Evolutionary conservation across 2,329 filamentous ascomycete genomes (phyloP).

Genomic region (Erysiphe pulchra): DNA sequence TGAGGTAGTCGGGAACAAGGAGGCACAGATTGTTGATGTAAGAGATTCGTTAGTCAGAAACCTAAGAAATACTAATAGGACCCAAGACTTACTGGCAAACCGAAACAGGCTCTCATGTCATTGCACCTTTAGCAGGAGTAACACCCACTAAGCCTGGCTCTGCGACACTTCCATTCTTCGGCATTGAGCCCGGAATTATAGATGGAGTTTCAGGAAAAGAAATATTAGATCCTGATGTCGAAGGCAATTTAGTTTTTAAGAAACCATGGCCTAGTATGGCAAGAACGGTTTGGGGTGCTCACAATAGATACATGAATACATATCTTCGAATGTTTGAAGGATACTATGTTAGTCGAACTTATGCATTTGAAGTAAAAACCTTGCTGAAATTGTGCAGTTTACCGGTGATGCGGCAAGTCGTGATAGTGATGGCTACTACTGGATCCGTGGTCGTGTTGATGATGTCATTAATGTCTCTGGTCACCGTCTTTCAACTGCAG

Average conservation of each 20-base stretch:
- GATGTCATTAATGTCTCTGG: conserved; percentile 97
- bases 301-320: conserved; percentile 97
- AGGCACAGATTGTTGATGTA: conserved; percentile 84
- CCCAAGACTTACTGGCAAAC: conserved; percentile 96
- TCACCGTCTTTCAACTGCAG: conserved; percentile 84
- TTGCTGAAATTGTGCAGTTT: conserved; percentile 26
- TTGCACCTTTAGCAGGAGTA: conserved; percentile 74
- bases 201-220: conserved; percentile 89
- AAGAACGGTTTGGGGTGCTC: conserved; percentile 87
- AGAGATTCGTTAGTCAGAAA: conserved; percentile 17
- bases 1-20: conserved; percentile 77
- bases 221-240: conserved; percentile 64
- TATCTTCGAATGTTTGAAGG: conserved; percentile 96
- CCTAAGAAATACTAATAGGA: conserved; percentile 4
- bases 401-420: conserved; percentile 84
- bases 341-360: conserved; percentile 54
- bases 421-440: conserved; percentile 97
- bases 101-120: conserved; percentile 90
- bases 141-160: conserved; percentile 93
- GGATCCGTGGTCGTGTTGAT: conserved; percentile 95
- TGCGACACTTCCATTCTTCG: conserved; percentile 91
- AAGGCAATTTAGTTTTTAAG: conserved; percentile 81
- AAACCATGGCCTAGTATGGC: conserved; percentile 98
- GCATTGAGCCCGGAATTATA: conserved; percentile 91
- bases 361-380: conserved; percentile 1